phyloP scores from a whole-genome alignment of 768 basidiomycete genomes.

The Sarcodon sp. region DNA sequence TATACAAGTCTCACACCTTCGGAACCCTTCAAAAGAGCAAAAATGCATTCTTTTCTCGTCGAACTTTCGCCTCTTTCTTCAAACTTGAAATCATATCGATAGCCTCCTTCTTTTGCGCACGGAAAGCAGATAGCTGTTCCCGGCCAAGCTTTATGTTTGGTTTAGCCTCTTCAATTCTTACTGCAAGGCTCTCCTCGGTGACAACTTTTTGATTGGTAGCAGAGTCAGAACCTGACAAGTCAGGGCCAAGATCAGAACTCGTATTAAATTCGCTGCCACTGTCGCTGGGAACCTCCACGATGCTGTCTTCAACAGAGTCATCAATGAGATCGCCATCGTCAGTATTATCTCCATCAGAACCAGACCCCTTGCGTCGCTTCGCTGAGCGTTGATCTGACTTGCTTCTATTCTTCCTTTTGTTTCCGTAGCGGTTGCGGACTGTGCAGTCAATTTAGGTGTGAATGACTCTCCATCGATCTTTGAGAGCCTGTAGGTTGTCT shows the following conservation, averaged over 20 bases:
- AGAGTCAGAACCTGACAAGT: neutral
- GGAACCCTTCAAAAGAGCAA: slow-evolving; percentile 43
- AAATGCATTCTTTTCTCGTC: slow-evolving; percentile 46
- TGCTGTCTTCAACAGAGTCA: slow-evolving; percentile 5
- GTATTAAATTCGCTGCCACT: slow-evolving; percentile 4
- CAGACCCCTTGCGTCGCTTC: slow-evolving; percentile 26
- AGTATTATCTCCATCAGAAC: slow-evolving; percentile 10
- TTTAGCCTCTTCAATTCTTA: slow-evolving; percentile 30
- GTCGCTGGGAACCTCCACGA: slow-evolving; percentile 11
- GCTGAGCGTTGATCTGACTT: slow-evolving; percentile 26
- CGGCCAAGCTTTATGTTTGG: slow-evolving; percentile 26
- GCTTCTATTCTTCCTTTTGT: slow-evolving; percentile 29
- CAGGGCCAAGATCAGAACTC: slow-evolving; percentile 1
- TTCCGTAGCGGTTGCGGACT: slow-evolving; percentile 11
- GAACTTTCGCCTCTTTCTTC: slow-evolving; percentile 20
- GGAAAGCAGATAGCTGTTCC: slow-evolving; percentile 21
- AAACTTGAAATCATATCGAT: slow-evolving; percentile 19
- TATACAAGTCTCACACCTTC: slow-evolving; percentile 23
- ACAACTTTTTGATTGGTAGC: slow-evolving; percentile 25
- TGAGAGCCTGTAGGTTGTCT: slow-evolving; percentile 32
- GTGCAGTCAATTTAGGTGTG: slow-evolving; percentile 25
- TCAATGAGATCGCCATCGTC: slow-evolving; percentile 10
- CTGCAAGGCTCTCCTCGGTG: slow-evolving; percentile 31
- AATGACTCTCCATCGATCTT: slow-evolving; percentile 32
- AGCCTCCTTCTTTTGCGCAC: slow-evolving; percentile 28